A percentile compares a stretch with the other conserved stretches of the same genome.
Conservation (phyloP, 129 eudicot species). For the Cynara cardunculus region DNA sequence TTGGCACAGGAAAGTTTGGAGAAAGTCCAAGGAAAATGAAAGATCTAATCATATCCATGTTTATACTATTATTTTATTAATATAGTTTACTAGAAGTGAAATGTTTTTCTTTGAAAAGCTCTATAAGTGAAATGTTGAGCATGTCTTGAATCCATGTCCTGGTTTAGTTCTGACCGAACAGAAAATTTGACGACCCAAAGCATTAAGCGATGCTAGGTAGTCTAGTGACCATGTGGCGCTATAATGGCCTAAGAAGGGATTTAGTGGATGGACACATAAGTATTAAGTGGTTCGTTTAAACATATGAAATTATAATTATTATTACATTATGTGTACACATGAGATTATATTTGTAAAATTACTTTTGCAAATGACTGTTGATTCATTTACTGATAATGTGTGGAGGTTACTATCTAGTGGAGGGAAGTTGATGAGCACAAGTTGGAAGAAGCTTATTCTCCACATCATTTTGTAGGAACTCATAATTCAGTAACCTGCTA, state of each 20-base stretch:
- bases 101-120: too few species aligned
- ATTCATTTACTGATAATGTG: background rate
- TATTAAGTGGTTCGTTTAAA: background rate
- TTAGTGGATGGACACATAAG: background rate
- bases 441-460: background rate
- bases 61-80: background rate
- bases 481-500: background rate
- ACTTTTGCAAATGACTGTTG: background rate
- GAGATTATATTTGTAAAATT: background rate
- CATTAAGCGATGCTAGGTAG: too few species aligned
- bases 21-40: background rate
- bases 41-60: background rate
- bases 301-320: too few species aligned
- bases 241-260: background rate
- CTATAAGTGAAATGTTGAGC: background rate
- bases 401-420: background rate
- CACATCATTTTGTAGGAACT: background rate
- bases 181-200: too few species aligned
- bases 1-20: background rate
- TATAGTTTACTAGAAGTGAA: background rate
- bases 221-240: background rate
- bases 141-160: background rate
- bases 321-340: background rate
- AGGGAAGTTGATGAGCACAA: background rate
- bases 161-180: background rate